Percentiles rank a stretch among this genome's conserved stretches.
Conservation (phyloP, 352 stramenopile genomes). For the Pelagophyceae sp. region DNA sequence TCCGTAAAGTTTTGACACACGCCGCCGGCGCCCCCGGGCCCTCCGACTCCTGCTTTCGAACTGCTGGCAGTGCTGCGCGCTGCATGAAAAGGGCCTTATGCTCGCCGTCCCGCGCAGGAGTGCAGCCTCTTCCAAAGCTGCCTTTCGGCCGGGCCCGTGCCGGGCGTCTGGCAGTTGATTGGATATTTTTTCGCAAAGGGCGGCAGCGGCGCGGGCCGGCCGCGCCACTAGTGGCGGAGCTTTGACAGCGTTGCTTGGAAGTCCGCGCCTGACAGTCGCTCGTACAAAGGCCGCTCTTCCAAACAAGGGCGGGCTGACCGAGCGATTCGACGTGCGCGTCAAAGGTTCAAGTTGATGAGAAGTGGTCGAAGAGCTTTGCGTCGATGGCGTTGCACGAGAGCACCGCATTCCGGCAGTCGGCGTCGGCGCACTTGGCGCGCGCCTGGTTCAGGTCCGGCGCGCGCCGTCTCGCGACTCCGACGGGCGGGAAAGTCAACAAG, state of each 20-base stretch:
- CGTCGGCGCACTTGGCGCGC: not conserved
- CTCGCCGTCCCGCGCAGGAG: not conserved
- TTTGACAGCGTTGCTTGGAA: not conserved
- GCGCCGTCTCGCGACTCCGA: not conserved
- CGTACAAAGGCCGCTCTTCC: too few species aligned
- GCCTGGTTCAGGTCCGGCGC: not conserved
- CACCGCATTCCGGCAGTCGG: not conserved
- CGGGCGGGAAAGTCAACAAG: not conserved
- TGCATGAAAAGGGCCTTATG: too few species aligned
- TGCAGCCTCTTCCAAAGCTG: constrained; percentile 5
- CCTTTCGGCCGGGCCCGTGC: constrained; percentile 4
- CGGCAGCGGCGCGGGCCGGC: not conserved
- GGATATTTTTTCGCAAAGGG: not conserved
- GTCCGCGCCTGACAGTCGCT: not conserved
- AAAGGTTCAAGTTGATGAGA: not conserved
- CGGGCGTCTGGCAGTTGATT: constrained; percentile 16
- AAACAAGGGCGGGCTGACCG: not conserved
- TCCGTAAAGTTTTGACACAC: too few species aligned
- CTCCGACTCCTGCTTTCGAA: too few species aligned
- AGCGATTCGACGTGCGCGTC: not conserved
- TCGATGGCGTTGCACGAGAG: constrained; percentile 14
- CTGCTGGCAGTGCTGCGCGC: too few species aligned
- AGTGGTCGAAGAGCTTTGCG: not conserved
- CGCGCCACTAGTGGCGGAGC: not conserved
- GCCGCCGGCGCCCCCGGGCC: too few species aligned